Base-by-base conservation (phyloP, 495 filamentous ascomycete species). In the Podospora appendiculata region DNA sequence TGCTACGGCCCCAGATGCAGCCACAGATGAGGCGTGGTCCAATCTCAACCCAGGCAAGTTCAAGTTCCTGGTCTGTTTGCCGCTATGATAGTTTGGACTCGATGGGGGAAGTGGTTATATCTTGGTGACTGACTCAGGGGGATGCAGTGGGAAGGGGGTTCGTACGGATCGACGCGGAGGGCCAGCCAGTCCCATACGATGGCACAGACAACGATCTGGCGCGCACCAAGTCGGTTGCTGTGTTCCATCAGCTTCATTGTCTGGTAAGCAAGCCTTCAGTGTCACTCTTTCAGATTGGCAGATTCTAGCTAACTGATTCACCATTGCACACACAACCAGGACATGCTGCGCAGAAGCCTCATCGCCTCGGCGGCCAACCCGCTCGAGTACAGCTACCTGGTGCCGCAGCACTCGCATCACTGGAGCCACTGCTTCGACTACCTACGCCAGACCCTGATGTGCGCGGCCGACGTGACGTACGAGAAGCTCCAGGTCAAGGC, bases 371-470 rank as follows among this genome's bases (percentile, higher is more conserved):
- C 34, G 4, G 48, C 48, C 12, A 51, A 44, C 48, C 48, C 48
- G 6, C 18, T 43, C 17, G 48, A 51, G 41, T 51, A 43, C 19
- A 32, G 33, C 19, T 51, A 51, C 18, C 48, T 51, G 13, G 41
- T 35, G 2, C 48, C 48, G 5, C 48, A 51, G 14, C 39, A 43
- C 12, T 42, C 39, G 11, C 48, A 43, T n/a, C 48, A 51, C 48
- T 51, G 48, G 48, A 19, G 33, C 48, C 48, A 51, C 25, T 51
- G 48, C 39, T 35, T 51, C 18, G 48, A 51, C 39, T 51, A 51
- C 32, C 25, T 51, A 5, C 38, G 48, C 8, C 48, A 51, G 39
- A 18, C 48, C 1, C 10, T 51, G 4, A 51, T 43, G 48, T 51
- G 48, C 18, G 32, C 48, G 19, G 48, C 48, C n/a, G 39, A 51